Conservation (phyloP, 768 basidiomycete genomes). For the Sistotremastrum niveocremeum region DNA sequence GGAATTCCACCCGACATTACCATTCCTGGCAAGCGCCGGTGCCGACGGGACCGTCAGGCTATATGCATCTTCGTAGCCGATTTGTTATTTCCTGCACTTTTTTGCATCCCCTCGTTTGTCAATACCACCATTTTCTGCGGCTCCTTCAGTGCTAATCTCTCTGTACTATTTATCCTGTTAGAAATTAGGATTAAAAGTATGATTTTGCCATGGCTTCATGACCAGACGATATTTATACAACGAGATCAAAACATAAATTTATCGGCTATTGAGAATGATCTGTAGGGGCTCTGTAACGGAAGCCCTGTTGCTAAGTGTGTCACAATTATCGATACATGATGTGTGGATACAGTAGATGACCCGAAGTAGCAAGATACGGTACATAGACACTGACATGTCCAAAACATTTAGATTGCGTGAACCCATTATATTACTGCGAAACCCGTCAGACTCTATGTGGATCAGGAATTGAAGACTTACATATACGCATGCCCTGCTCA, state of each 20-base stretch:
- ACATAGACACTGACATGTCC: too few relatives aligned
- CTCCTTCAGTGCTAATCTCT: neutral
- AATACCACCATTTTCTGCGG: neutral
- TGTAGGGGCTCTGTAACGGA: too few relatives aligned
- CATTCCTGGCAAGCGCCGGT: slow-evolving; percentile 88
- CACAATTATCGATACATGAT: too few relatives aligned
- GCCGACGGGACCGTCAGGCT: slow-evolving; percentile 90
- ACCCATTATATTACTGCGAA: too few relatives aligned
- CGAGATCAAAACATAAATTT: neutral
- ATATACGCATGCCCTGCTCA: slow-evolving; percentile 69
- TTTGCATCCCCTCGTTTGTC: neutral
- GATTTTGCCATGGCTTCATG: neutral
- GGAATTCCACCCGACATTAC: slow-evolving; percentile 69
- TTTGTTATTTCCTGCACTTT: neutral
- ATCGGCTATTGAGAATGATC: too few relatives aligned
- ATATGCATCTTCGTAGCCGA: slow-evolving; percentile 66
- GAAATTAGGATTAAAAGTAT: neutral
- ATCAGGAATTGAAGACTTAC: slow-evolving; percentile 29
- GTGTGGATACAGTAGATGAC: too few relatives aligned
- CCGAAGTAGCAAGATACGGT: too few relatives aligned
- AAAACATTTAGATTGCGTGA: too few relatives aligned
- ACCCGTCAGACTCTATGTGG: too few relatives aligned
- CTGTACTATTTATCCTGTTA: too few relatives aligned
- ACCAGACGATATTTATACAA: neutral
- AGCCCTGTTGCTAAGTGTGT: too few relatives aligned